phyloP scores from a whole-genome alignment of 164 flowering plant species.

The Pachysandra terminalis region DNA sequence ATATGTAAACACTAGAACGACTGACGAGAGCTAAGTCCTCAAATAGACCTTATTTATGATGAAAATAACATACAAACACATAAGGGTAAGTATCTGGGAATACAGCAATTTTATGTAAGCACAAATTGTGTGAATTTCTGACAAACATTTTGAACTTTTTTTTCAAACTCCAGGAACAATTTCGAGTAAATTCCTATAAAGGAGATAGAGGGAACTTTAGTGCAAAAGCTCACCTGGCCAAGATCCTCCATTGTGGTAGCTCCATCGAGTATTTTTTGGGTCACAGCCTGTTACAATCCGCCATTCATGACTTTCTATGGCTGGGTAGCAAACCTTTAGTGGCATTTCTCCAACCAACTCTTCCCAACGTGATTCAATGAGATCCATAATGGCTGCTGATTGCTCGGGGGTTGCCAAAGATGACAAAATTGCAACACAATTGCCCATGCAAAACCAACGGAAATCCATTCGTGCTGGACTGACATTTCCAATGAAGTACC shows the following conservation, averaged over 20 bases:
- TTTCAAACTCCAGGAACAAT: not conserved
- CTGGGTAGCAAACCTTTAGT: no score
- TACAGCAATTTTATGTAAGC: no score
- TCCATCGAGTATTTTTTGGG: slow-evolving; percentile 40
- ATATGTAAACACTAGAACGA: no score
- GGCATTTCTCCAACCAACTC: no score
- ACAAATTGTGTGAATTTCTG: no score
- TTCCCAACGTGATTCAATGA: no score
- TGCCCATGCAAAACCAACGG: slow-evolving; percentile 30
- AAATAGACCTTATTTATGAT: no score
- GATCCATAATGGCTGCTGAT: slow-evolving; percentile 34
- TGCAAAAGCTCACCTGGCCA: slow-evolving; percentile 33
- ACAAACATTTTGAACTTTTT: not conserved
- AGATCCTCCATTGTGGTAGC: slow-evolving; percentile 40
- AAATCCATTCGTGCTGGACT: slow-evolving; percentile 42
- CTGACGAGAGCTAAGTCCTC: no score
- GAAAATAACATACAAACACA: no score
- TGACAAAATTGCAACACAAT: slow-evolving; percentile 35
- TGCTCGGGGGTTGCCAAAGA: slow-evolving; percentile 40
- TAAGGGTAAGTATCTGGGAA: no score
- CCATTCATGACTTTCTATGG: slow-evolving; percentile 40
- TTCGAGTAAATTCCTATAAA: no score
- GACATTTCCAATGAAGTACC: slow-evolving; percentile 38
- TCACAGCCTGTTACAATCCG: slow-evolving; percentile 35
- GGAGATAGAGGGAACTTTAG: not conserved